phyloP scores from a whole-genome alignment of 768 basidiomycete genomes.

The Pleurotus tuber-regium region DNA sequence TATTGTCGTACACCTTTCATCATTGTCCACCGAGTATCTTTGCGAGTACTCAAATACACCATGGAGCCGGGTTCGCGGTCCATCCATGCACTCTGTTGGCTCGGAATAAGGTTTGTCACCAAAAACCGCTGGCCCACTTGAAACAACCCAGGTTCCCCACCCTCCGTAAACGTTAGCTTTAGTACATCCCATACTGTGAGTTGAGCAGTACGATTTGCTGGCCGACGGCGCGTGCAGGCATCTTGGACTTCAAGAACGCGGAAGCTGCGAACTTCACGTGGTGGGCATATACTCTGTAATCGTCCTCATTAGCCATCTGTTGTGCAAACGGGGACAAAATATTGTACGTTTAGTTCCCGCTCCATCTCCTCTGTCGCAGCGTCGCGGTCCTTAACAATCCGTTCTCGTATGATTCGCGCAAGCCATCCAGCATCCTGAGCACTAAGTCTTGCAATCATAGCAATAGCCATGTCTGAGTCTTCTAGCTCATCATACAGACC shows the following conservation, averaged over 20 bases:
- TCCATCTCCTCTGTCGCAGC: slow-evolving; percentile 60
- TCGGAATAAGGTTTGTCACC: slow-evolving; percentile 75
- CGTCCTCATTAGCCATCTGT: no score
- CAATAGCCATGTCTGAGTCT: slow-evolving; percentile 44
- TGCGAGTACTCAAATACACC: slow-evolving; percentile 66
- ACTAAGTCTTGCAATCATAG: slow-evolving; percentile 39
- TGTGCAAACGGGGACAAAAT: slow-evolving; percentile 1
- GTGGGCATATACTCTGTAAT: slow-evolving; percentile 63
- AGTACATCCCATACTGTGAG: slow-evolving; percentile 84
- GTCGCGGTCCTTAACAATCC: slow-evolving; percentile 47
- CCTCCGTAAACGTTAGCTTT: slow-evolving; percentile 48
- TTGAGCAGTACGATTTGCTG: slow-evolving; percentile 62
- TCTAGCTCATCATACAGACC: slow-evolving; percentile 65
- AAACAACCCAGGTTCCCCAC: slow-evolving; percentile 47
- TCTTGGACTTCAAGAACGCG: slow-evolving; percentile 70
- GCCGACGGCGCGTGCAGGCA: slow-evolving; percentile 48
- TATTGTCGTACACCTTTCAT: slow-evolving; percentile 17
- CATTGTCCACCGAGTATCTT: slow-evolving; percentile 63
- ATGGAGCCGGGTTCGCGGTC: slow-evolving; percentile 54
- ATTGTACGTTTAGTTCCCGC: slow-evolving; percentile 65
- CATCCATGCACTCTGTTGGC: slow-evolving; percentile 72
- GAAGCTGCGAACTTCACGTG: slow-evolving; percentile 74
- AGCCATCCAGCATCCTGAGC: slow-evolving; percentile 61
- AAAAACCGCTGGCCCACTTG: slow-evolving; percentile 64
- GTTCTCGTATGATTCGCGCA: slow-evolving; percentile 47